Evolutionary conservation across 495 filamentous ascomycete species (phyloP), one percentile per base, ranked within the genome.

Genomic region (Neurospora sp.): DNA sequence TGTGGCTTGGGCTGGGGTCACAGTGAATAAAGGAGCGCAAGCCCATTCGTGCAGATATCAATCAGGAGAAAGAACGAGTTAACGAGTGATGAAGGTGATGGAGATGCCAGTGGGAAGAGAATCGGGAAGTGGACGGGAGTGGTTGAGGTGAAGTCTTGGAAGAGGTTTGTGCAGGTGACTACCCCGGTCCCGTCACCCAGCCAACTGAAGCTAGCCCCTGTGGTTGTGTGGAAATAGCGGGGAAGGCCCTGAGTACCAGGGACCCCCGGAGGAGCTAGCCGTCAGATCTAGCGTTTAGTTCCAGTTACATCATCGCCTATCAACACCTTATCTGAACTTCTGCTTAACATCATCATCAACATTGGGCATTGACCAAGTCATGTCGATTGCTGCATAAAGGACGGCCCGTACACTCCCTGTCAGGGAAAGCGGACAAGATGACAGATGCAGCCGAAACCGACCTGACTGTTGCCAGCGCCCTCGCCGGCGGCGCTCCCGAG

Each of bases 371-470:
- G 54, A 66, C 54, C 27, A 31, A 35, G 27, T 35, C 54, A 62
- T 62, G 54, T 31, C 54, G 54, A 62, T 12, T 35, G 5, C 12
- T 16, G 54, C 54, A 37, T 66, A 66, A 62, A 62, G 6, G 5
- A 8, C 54, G 23, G 23, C 20, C 23, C 48, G 54, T 62, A 31
- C 23, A 62, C 23, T 27, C 54, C 20, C 23, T 62, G 54, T 14
- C 27, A 31, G 54, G 54, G 54, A 66, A 31, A 72, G 39, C 18
- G 20, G 62, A 66, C 12, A 39, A 37, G 18, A 74, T 74, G 73
- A 40, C 70, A 18, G 73, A 74, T 18, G 44, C 70, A 54, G 39
- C 66, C 39, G 73, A 74, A 37, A 23, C 6, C 11, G 73, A 74
- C 23, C 44, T 71, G 6, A 16, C 69, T 35, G 38, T 18, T 39